Base-by-base conservation (phyloP, 805 yeast genomes). In the Candida pini region DNA sequence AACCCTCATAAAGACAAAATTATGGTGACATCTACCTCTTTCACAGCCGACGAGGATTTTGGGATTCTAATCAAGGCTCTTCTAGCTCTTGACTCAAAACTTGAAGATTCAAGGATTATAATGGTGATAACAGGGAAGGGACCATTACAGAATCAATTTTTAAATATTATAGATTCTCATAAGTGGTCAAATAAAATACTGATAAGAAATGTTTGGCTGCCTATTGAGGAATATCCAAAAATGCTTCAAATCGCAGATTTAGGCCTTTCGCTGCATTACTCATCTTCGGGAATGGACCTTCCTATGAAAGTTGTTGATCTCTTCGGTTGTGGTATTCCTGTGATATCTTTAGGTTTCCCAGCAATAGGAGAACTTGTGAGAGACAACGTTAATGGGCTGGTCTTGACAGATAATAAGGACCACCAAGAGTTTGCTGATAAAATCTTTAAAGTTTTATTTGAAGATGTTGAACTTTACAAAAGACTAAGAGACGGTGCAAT, bases 241-340 rank as follows among this genome's bases (percentile, higher is more conserved):
- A 62, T 92, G 2, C 55, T 92, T 20, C 78, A 79, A 3, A 62
- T 77, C 3, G 90, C 96, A 4, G 96, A 92, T 52, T 53, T 89
- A 23, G 97, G 96, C 2, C 70, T 92, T 2, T 90, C 97, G 1
- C 63, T 92, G 41, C 99, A 92, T 58, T 73, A 80, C 4, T 89
- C 97, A 0, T 82, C 95, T 29, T 83, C 95, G 30, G 98, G 99
- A 0, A 68, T 84, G 37, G 99, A 92, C 52, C 68, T 92, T 38
- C 99, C 99, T 1, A 92, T 92, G 99, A 92, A 92, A 58, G 84
- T 92, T 23, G 81, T 90, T 5, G 99, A 92, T 52, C 78, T 90
- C 73, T 89, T 90, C 65, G 98, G 98, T 0, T 84, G 92, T 44
- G 97, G 97, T 0, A 64, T 92, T 9, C 99, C 98, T 1, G 97